phyloP scores from a whole-genome alignment of 106 monocot species.

The Triglochin maritima region DNA sequence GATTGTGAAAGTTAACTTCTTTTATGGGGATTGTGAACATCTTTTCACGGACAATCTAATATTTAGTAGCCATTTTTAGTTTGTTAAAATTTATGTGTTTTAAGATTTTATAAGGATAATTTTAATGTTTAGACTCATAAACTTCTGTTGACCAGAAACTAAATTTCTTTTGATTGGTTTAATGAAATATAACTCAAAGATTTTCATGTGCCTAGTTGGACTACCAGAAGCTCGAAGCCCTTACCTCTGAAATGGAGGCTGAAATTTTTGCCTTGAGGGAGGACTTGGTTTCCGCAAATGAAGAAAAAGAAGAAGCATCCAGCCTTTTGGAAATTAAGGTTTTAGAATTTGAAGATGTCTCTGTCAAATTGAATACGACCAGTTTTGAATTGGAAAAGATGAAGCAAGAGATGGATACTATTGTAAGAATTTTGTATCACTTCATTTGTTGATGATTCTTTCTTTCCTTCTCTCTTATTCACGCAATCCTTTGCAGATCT shows the following conservation, averaged over 20 bases:
- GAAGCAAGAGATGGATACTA: conserved; percentile 34
- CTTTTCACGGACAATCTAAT: no score
- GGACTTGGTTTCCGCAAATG: conserved; percentile 24
- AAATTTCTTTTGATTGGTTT: background rate
- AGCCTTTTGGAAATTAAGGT: conserved; percentile 17
- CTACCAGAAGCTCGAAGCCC: conserved; percentile 44
- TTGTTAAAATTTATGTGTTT: no score
- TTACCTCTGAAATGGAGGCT: conserved; percentile 70
- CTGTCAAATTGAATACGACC: conserved; percentile 28
- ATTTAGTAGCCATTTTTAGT: no score
- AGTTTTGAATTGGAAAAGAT: conserved; percentile 42
- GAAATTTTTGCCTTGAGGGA: conserved; percentile 54
- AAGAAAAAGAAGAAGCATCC: conserved; percentile 60
- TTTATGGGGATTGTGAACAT: background rate
- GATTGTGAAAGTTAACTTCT: background rate
- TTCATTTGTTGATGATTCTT: background rate
- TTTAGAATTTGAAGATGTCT: conserved; percentile 38
- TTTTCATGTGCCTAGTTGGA: conserved; percentile 29
- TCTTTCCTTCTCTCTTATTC: background rate
- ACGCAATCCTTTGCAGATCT: background rate
- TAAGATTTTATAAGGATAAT: background rate
- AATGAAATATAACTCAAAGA: background rate
- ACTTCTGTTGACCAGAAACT: background rate
- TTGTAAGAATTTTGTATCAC: conserved; percentile 24
- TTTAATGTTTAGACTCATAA: background rate